Base-by-base conservation (phyloP, 208 protist species). In the Crithidia brevicula region DNA sequence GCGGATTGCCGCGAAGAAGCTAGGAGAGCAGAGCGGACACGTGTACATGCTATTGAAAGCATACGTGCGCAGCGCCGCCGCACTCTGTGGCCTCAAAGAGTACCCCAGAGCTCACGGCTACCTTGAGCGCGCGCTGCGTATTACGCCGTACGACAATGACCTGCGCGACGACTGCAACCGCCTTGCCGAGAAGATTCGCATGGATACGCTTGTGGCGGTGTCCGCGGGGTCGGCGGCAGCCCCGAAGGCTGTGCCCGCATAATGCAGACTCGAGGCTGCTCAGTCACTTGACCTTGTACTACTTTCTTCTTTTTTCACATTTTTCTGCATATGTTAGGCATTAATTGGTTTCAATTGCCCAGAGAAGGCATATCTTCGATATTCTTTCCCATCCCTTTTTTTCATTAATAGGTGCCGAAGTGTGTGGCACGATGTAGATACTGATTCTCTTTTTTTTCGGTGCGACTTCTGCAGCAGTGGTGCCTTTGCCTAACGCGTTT, bases 91-190 rank as follows among this genome's bases (percentile, higher is more conserved):
- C 10, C 56, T 96, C 46, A 84, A 87, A 49, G 81, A 94, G 30
- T 93, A 91, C 62, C 81, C 77, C 34, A 78, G 84, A 57, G 91
- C 91, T 1, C 77, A 93, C 66, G 67, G 52, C 13, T 86, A 82
- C 62, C 76, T 96, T 3, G 87, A 97, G 75, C 81, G 79, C 15
- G 93, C 93, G 0, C 57, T 96, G 67, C 88, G 83, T 56, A 97
- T 97, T 61, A 92, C 91, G 11, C 93, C 93, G n/a, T 97, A 96
- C 61, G 93, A 97, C 72, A 90, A 97, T 53, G 93, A 97, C 67
- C 77, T 97, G 25, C 81, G 79, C 16, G 88, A 95, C 23, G 93
- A 97, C 71, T 92, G 83, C 77, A 88, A 94, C 47, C 87, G 85
- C 31, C 57, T 97, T 2, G 79, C 76, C 20, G 88, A 97, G 79